Base-by-base conservation (phyloP, 1,139 yeast species). In the Kluyveromyces marxianus region DNA sequence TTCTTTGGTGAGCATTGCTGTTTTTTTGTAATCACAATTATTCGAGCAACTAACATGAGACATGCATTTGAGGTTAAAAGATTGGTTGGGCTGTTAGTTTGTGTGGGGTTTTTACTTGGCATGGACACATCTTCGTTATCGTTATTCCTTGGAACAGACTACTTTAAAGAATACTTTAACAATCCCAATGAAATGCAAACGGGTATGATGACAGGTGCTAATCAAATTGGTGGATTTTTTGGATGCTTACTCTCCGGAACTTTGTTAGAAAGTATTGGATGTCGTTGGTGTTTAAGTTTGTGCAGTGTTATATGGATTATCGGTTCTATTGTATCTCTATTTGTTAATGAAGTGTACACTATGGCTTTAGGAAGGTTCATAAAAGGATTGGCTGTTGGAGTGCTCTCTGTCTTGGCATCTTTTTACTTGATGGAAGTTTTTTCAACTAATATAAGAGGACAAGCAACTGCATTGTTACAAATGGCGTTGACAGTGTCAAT, bases 401-500 rank as follows among this genome's bases (percentile, higher is more conserved):
- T 82, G 48, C 81, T 84, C 57, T 81, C 89, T 3, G 75, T 89
- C 14, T 77, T 79, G 50, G 76, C 84, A 37, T 86, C 90, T 3
- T 83, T 83, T 40, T 85, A 83, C 65, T 76, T 83, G 48, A 74
- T 86, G n/a, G 94, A 85, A 62, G 71, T 83, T 47, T 73, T 86
- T 24, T 86, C 90, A 44, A 72, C 77, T 54, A 69, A 71, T 46
- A 76, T 77, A 54, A 80, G 86, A 66, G 90, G 90, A 47, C 63
- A 76, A 44, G 74, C 81, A 49, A 85, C 84, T 48, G 82, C 85
- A 50, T 59, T 77, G 48, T 76, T 80, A 65, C 90, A 84, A 60
- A 77, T 84, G 69, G 72, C 80, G 28, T 77, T 81, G 48, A 81
- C 90, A 24, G 68, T 81, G 61, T 89, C 90, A 57, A 81, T 83